phyloP scores from a whole-genome alignment of 768 basidiomycete species.

The Termitomyces sp. region DNA sequence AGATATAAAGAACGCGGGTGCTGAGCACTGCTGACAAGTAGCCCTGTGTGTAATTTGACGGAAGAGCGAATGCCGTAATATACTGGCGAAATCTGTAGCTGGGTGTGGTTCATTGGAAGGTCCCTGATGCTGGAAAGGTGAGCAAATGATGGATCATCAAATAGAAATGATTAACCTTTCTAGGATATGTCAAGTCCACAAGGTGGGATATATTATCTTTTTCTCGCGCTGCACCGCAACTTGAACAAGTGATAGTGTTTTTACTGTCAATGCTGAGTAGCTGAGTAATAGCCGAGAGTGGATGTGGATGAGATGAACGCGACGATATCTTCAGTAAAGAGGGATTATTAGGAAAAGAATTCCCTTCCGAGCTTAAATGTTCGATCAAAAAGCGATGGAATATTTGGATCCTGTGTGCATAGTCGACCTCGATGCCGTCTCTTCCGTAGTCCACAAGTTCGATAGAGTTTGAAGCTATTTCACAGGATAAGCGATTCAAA shows the following conservation, averaged over 20 bases:
- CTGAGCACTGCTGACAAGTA: conserved; percentile 79
- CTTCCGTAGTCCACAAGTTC: conserved; percentile 87
- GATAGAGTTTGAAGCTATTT: conserved; percentile 64
- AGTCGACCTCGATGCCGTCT: conserved; percentile 67
- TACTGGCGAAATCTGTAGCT: conserved; percentile 51
- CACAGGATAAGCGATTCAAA: background rate
- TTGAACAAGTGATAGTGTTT: conserved; percentile 68
- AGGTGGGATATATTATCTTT: conserved; percentile 81
- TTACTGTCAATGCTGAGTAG: conserved; percentile 76
- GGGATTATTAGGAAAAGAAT: conserved; percentile 55
- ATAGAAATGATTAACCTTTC: conserved; percentile 47
- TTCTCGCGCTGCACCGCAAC: conserved; percentile 64
- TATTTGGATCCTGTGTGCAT: conserved; percentile 85
- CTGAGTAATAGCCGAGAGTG: conserved; percentile 66
- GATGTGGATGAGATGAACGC: conserved; percentile 10
- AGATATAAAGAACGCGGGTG: conserved; percentile 66
- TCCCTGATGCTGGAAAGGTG: conserved; percentile 17
- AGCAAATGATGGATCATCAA: background rate
- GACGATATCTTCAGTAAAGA: conserved; percentile 32
- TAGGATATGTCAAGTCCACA: conserved; percentile 82
- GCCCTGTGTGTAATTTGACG: conserved; percentile 85
- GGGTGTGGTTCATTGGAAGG: conserved; percentile 30
- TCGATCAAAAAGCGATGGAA: conserved; percentile 95
- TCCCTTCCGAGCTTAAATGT: conserved; percentile 72
- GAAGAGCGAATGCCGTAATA: conserved; percentile 71